phyloP scores from a whole-genome alignment of 371 early-diverging fungal genomes.

The Mucor saturninus region DNA sequence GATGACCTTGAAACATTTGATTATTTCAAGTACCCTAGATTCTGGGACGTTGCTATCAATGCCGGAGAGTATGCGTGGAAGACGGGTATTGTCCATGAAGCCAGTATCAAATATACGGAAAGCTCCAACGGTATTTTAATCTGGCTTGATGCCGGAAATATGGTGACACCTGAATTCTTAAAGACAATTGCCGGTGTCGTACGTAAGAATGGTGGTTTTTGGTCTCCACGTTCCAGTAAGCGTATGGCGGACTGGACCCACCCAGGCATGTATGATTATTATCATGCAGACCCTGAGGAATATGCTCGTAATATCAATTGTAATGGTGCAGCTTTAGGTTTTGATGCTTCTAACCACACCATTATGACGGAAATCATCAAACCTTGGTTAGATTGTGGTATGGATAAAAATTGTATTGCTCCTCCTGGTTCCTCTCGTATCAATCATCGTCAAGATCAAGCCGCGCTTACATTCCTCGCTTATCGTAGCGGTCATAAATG shows the following conservation, averaged over 20 bases:
- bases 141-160: slow-evolving; percentile 63
- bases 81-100: slow-evolving; percentile 59
- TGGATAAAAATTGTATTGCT: slow-evolving; percentile 59
- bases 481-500: slow-evolving; percentile 33
- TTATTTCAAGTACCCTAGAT: slow-evolving; percentile 49
- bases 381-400: slow-evolving; percentile 58
- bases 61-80: slow-evolving; percentile 67
- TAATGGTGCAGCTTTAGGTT: slow-evolving; percentile 60
- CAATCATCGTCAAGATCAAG: slow-evolving; percentile 67
- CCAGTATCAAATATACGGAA: slow-evolving; percentile 21
- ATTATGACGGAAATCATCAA: slow-evolving; percentile 46
- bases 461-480: slow-evolving; percentile 56
- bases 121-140: slow-evolving; percentile 48
- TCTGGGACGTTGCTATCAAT: slow-evolving; percentile 55
- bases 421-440: slow-evolving; percentile 54
- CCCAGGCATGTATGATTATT: slow-evolving; percentile 55
- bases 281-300: slow-evolving; percentile 32
- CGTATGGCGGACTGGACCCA: slow-evolving; percentile 53
- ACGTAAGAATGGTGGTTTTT: slow-evolving; percentile 43
- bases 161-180: slow-evolving; percentile 50
- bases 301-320: slow-evolving; percentile 54
- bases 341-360: slow-evolving; percentile 47
- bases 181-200: slow-evolving; percentile 41
- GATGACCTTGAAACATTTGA: slow-evolving; percentile 50
- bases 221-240: slow-evolving; percentile 54